Base-by-base conservation (phyloP, 2,329 filamentous ascomycete genomes). In the Cladosporium oxysporum region DNA sequence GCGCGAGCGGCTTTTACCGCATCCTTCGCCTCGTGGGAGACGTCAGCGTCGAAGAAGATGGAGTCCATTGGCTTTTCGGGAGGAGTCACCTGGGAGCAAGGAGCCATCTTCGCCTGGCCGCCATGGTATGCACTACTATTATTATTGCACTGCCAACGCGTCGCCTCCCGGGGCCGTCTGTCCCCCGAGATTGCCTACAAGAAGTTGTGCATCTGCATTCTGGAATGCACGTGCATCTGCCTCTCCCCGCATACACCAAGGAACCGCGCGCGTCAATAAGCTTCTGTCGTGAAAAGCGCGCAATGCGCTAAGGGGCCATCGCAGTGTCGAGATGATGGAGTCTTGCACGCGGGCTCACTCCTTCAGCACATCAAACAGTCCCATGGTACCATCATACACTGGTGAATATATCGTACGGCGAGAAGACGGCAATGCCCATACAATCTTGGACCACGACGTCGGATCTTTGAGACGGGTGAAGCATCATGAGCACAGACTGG, bases 1-100 rank as follows among this genome's bases (percentile, higher is more conserved):
- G 41, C 41, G 52, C 26, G 14, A 21, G n/a, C 52, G 52, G 52
- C 52, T 16, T 29, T 3, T 18, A 28, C 50, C 50, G 50, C 14
- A 53, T 53, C 50, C 50, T 53, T 53, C 50, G 50, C 50, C 41
- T 21, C n/a, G n/a, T 21, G n/a, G n/a, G 8, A 47, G 41, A 47
- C 41, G 41, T 47, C 41, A 47, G 23, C 50, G 12, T 6, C 11
- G 26, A 10, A 26, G 14, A 28, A 10, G 26, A 21, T 29, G 52
- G 3, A 31, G 29, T 21, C 28, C 33, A 23, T 21, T 21, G 8
- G 28, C 18, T 11, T 21, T 47, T 21, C n/a, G 41, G n/a, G 7
- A 23, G 41, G 41, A 47, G 41, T 47, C 41, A 47, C 41, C n/a
- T 47, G 41, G n/a, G 41, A 12, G 41, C 18, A n/a, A 44, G n/a